These are phyloP conservation scores for Ganoderma sinense DNA, from an alignment of 1,284 basidiomycete genomes.

Conservation along the genomic window DNA sequence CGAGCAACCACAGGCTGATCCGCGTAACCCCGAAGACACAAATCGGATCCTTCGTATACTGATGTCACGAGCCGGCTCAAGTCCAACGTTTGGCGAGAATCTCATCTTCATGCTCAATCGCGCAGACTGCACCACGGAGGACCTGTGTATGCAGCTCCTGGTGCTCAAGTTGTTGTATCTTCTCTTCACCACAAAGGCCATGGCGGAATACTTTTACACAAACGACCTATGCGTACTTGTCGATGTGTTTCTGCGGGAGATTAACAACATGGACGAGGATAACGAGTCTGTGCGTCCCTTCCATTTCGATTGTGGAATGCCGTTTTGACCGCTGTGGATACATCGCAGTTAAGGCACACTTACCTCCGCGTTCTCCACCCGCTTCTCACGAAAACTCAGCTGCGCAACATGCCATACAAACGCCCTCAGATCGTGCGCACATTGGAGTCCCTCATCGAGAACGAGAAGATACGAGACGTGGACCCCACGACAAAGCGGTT, in stretches of 20 bases:
- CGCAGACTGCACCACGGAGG: constrained; percentile 86
- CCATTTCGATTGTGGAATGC: constrained; percentile 52
- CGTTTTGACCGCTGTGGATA: background rate
- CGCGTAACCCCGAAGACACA: constrained; percentile 45
- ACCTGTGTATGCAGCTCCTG: constrained; percentile 93
- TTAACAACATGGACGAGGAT: constrained; percentile 92
- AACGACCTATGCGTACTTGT: constrained; percentile 97
- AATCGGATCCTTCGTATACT: constrained; percentile 90
- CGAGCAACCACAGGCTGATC: constrained; percentile 28
- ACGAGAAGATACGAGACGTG: constrained; percentile 83
- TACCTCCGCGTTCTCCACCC: constrained; percentile 97
- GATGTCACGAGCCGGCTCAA: constrained; percentile 82
- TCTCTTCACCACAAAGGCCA: constrained; percentile 93
- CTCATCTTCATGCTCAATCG: constrained; percentile 99
- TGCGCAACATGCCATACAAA: constrained; percentile 89
- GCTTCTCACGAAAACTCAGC: constrained; percentile 93
- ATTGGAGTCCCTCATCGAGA: constrained; percentile 81
- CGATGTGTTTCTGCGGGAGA: constrained; percentile 94
- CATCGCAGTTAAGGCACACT: constrained; percentile 87
- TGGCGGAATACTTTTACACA: constrained; percentile 97
- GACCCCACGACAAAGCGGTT: constrained; percentile 89
- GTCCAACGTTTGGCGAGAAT: constrained; percentile 97
- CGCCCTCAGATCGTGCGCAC: constrained; percentile 87
- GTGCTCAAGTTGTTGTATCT: constrained; percentile 96
- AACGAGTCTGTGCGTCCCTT: constrained; percentile 81